These are phyloP conservation scores for Metarhizium rileyi DNA, from an alignment of 2,329 filamentous ascomycete genomes.

Conservation along the genomic window DNA sequence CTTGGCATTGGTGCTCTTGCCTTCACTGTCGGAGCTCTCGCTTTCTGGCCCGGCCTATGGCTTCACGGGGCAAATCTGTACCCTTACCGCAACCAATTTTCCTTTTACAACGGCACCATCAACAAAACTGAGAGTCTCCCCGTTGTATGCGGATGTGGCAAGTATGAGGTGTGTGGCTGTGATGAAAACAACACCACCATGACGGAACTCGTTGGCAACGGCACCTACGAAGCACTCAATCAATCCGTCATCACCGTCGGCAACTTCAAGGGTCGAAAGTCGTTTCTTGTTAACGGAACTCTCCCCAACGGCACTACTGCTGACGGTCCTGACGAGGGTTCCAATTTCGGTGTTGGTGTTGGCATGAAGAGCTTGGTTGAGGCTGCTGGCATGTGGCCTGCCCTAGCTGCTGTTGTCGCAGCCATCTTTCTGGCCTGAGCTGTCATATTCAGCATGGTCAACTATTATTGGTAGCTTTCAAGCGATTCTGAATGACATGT, in stretches of 20 bases:
- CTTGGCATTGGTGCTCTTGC: slow-evolving; percentile 44
- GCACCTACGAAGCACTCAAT: slow-evolving; percentile 50
- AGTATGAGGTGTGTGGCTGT: slow-evolving; percentile 46
- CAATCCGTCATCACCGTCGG: slow-evolving; percentile 52
- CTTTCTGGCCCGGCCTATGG: slow-evolving; percentile 58
- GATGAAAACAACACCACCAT: slow-evolving; percentile 54
- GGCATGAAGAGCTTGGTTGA: slow-evolving; percentile 24
- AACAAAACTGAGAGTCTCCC: slow-evolving; percentile 25
- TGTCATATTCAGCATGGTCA: not conserved
- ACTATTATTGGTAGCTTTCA: not conserved
- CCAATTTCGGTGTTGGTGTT: slow-evolving; percentile 22
- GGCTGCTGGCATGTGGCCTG: slow-evolving; percentile 40
- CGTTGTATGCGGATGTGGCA: slow-evolving; percentile 42
- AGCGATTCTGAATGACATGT: not conserved
- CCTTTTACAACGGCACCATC: slow-evolving; percentile 40
- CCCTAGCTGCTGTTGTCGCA: slow-evolving; percentile 32
- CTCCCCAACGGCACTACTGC: slow-evolving; percentile 57
- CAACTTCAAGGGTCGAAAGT: slow-evolving; percentile 28
- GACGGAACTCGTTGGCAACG: slow-evolving; percentile 54
- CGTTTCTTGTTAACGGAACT: slow-evolving; percentile 66
- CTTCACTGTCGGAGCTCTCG: slow-evolving; percentile 37
- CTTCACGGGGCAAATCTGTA: slow-evolving; percentile 54
- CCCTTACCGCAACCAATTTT: slow-evolving; percentile 32
- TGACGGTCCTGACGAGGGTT: slow-evolving; percentile 18
- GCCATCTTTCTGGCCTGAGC: slow-evolving; percentile 33